phyloP scores from a whole-genome alignment of 2,329 filamentous ascomycete genomes.

The Chrysoporthe deuterocubensis region DNA sequence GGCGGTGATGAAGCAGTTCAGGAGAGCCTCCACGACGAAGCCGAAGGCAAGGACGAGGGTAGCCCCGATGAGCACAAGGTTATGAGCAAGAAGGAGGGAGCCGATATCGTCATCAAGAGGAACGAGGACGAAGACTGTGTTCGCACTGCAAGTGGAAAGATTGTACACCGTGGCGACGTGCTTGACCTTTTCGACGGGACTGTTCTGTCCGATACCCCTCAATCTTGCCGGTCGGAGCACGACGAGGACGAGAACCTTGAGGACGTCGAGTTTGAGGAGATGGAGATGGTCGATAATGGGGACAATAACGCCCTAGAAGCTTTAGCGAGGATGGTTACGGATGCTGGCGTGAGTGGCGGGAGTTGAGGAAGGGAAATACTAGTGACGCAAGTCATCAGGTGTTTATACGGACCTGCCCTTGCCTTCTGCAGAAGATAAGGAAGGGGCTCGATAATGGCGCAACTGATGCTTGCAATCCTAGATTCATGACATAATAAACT shows the following conservation, averaged over 20 bases:
- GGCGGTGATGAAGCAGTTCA: neutral
- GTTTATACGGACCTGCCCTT: neutral
- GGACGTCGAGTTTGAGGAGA: conserved; percentile 56
- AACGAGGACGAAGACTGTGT: conserved; percentile 32
- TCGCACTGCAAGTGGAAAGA: conserved; percentile 35
- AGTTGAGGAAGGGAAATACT: neutral
- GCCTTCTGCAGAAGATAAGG: neutral
- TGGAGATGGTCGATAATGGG: conserved; percentile 60
- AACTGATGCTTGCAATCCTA: neutral
- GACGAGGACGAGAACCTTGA: conserved; percentile 48
- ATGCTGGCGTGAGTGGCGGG: neutral
- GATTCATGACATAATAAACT: neutral
- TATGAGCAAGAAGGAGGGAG: neutral
- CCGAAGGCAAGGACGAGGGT: neutral
- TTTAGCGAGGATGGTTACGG: conserved; percentile 18
- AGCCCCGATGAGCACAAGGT: neutral
- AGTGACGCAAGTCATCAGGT: conserved; percentile 4
- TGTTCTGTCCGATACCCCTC: neutral
- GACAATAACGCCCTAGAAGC: conserved; percentile 42
- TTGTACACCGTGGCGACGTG: conserved; percentile 41
- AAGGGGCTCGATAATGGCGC: neutral
- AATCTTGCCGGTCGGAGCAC: neutral
- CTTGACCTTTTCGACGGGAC: conserved; percentile 40
- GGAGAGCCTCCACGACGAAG: neutral
- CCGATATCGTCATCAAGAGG: conserved; percentile 24